Percentiles rank a stretch among this genome's conserved stretches.
These are phyloP conservation scores for Ormosia semicastrata DNA, from an alignment of 306 rosid genomes.

Conservation along the genomic window DNA sequence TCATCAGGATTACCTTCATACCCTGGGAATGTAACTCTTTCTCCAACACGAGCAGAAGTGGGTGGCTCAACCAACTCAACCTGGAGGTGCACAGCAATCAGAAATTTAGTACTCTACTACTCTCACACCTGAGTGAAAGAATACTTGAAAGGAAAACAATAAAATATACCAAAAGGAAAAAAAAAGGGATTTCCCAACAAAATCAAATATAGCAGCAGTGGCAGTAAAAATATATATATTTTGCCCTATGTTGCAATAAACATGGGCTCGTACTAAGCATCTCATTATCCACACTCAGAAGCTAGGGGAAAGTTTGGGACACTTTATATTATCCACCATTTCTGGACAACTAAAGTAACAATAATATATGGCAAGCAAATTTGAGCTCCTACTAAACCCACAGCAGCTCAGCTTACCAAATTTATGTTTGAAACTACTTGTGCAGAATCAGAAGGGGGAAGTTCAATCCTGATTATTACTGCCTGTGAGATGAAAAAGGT, in stretches of 20 bases:
- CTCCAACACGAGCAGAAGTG: conserved; percentile 64
- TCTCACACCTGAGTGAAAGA: background rate
- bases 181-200: background rate
- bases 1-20: conserved; percentile 74
- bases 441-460: background rate
- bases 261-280: background rate
- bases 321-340: background rate
- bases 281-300: conserved; percentile 6
- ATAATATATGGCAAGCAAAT: background rate
- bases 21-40: conserved; percentile 69
- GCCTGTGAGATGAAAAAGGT: background rate
- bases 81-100: conserved; percentile 33
- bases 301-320: background rate
- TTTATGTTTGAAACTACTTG: background rate
- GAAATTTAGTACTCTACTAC: conserved; percentile 6
- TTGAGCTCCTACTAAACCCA: background rate
- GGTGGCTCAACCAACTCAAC: conserved; percentile 93
- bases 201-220: background rate
- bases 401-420: conserved; percentile 5
- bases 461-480: background rate
- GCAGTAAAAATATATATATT: background rate
- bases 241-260: background rate
- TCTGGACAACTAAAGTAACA: background rate
- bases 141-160: background rate
- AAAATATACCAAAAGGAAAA: background rate